Base-by-base conservation (phyloP, 306 rosid genomes). In the Ammopiptanthus mongolicus region DNA sequence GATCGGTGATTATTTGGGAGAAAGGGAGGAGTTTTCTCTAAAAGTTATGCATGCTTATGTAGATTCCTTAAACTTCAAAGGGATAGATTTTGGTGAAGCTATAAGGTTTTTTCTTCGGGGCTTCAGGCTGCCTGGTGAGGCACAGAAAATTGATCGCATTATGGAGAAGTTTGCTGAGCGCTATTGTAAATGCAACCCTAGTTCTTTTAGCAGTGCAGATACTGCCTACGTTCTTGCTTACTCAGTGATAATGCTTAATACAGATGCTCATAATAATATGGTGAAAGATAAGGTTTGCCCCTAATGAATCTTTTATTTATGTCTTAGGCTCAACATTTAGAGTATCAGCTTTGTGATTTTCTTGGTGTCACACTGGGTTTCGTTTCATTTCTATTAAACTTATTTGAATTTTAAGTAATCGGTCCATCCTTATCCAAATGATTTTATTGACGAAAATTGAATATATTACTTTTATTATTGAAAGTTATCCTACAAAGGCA, bases 141-240 rank as follows among this genome's bases (percentile, higher is more conserved):
- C 99, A 72, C 99, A 96, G 77, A 96, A 96, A 86, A 96, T 96
- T 51, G 99, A 96, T 78, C 99, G 98, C 66, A 96, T 96, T 76
- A 96, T 96, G 99, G 99, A 96, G 96, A 96, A 96, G 90, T 92
- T 96, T 88, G 99, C 99, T n/a, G 99, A 96, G 85, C 98, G 99
- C 56, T 96, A 86, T 81, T 96, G 99, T 84, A 96, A 92, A 92
- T 92, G 97, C 88, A 96, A 77, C 65, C 96, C 98, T 23, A 91
- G 84, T 91, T 90, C 97, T 55, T 96, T 96, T 81, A 85, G 96
- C 71, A 92, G 99, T 86, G 99, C 99, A 61, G 99, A 96, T 76
- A 96, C 99, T 60, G 99, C 99, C 72, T 96, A 96, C 59, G 97
- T 96, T 76, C 97, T 96, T 70, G 99, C 98, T 9, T 92, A 96